Evolutionary conservation across 2,329 filamentous ascomycete genomes (phyloP).

Genomic region (Neofusicoccum cordaticola): DNA sequence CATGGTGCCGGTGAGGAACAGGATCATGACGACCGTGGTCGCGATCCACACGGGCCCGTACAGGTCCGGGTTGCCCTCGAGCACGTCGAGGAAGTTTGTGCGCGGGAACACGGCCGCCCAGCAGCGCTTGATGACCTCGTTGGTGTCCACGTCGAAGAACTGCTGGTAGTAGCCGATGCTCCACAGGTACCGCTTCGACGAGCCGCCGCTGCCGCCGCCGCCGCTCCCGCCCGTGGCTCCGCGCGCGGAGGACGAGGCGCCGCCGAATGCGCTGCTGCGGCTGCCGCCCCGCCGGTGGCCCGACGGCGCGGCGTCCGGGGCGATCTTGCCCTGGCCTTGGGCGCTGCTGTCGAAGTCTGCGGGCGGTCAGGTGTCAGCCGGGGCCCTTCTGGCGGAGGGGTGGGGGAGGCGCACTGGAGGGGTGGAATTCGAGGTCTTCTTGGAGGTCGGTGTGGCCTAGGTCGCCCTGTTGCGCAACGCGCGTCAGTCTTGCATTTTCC

Average conservation of each 20-base stretch:
- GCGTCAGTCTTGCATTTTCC: conserved; percentile 19
- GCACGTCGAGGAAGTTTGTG: conserved; percentile 91
- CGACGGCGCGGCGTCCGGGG: conserved; percentile 35
- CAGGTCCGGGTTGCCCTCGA: conserved; percentile 93
- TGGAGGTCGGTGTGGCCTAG: conserved; percentile 97
- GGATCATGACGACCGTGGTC: conserved; percentile 90
- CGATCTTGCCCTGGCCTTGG: conserved; percentile 50
- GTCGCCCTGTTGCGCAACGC: conserved; percentile 68
- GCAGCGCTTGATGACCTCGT: conserved; percentile 81
- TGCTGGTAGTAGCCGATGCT: conserved; percentile 89
- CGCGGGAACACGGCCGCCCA: conserved; percentile 85
- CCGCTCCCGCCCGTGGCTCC: conserved; percentile 26
- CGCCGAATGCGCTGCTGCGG: conserved; percentile 2
- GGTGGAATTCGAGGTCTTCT: conserved; percentile 98
- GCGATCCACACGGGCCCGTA: conserved; percentile 99
- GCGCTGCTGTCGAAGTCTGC: conserved; percentile 65
- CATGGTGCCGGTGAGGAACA: conserved; percentile 94
- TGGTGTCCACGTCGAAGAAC: conserved; percentile 98
- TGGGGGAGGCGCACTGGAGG: conserved; percentile 59
- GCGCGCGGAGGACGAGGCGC: background rate
- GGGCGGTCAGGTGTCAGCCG: background rate
- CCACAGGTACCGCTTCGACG: conserved; percentile 83
- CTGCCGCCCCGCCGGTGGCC: conserved; percentile 3
- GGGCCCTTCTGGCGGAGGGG: background rate
- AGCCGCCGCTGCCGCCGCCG: conserved; percentile 26